phyloP scores from a whole-genome alignment of 331 rosid species.

The Malus hybrid region DNA sequence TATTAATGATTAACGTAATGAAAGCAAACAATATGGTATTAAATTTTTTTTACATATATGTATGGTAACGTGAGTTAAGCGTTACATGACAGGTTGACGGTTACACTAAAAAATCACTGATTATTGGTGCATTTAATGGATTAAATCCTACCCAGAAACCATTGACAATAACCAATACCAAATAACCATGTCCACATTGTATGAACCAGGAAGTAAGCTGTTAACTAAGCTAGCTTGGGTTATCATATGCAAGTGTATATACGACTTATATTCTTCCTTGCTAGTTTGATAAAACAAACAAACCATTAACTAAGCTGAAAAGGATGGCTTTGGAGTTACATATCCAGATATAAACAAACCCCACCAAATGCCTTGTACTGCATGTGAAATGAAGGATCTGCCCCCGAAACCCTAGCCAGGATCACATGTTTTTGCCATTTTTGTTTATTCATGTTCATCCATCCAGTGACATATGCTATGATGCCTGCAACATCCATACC shows the following conservation, averaged over 20 bases:
- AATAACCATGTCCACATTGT: not conserved
- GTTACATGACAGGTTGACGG: too few relatives aligned
- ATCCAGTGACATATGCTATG: slow-evolving; percentile 29
- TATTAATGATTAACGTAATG: too few relatives aligned
- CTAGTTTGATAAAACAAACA: slow-evolving; percentile 6
- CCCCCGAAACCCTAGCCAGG: slow-evolving; percentile 39
- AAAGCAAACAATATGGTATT: too few relatives aligned
- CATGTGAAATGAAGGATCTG: slow-evolving; percentile 25
- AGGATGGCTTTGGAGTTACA: slow-evolving; percentile 25
- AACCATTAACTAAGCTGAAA: slow-evolving; percentile 34
- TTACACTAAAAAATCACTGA: too few relatives aligned
- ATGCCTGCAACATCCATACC: slow-evolving; percentile 25
- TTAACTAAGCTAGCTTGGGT: not conserved
- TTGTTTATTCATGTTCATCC: slow-evolving; percentile 39
- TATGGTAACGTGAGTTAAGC: too few relatives aligned
- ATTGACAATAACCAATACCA: not conserved
- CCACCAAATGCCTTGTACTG: slow-evolving; percentile 28
- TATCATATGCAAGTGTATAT: not conserved
- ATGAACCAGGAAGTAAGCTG: not conserved
- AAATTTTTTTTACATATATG: too few relatives aligned
- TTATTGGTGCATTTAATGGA: not conserved
- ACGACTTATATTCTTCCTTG: not conserved
- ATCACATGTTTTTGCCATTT: slow-evolving; percentile 41
- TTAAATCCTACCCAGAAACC: not conserved
- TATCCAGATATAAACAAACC: slow-evolving; percentile 24